Evolutionary conservation across 2,329 filamentous ascomycete genomes (phyloP).

Genomic region (Fusarium sp.): DNA sequence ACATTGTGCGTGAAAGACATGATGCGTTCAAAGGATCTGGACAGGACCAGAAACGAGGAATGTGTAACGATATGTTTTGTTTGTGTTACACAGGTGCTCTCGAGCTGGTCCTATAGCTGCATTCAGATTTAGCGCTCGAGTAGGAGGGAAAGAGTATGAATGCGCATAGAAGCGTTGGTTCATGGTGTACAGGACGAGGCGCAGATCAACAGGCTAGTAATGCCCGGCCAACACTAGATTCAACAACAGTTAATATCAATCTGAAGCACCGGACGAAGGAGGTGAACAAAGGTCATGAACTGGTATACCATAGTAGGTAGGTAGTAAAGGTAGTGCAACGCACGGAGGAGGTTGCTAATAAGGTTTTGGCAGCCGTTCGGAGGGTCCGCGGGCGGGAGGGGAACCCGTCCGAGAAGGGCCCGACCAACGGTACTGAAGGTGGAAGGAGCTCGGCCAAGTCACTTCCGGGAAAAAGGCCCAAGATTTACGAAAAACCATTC

Average conservation of each 20-base stretch:
- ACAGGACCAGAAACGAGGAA: conserved; percentile 41
- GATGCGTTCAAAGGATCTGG: conserved; percentile 26
- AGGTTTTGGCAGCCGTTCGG: conserved; percentile 39
- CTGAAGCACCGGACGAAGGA: not conserved
- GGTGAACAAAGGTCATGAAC: conserved; percentile 1
- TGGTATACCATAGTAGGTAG: not conserved
- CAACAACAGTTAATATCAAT: conserved; percentile 1
- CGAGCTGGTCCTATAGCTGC: conserved; percentile 18
- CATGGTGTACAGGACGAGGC: not conserved
- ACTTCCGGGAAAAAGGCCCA: not conserved
- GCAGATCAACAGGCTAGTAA: not conserved
- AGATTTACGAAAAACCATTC: not conserved
- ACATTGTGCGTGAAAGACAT: conserved; percentile 30
- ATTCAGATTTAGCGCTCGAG: conserved; percentile 18
- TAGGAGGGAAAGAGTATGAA: conserved; percentile 7
- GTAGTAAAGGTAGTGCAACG: conserved; percentile 18
- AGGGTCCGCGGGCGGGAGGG: conserved; percentile 35
- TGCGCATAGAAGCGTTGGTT: conserved; percentile 18
- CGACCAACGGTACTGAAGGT: conserved; percentile 24
- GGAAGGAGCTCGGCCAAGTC: not conserved
- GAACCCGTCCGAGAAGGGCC: conserved; percentile 35
- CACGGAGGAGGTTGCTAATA: conserved; percentile 26
- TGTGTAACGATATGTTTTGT: conserved; percentile 38
- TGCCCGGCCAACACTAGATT: not conserved
- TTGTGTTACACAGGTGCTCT: conserved; percentile 39